Evolutionary conservation across 306 rosid genomes (phyloP), one percentile per base, ranked within the genome.

Genomic region (Neltuma alba): DNA sequence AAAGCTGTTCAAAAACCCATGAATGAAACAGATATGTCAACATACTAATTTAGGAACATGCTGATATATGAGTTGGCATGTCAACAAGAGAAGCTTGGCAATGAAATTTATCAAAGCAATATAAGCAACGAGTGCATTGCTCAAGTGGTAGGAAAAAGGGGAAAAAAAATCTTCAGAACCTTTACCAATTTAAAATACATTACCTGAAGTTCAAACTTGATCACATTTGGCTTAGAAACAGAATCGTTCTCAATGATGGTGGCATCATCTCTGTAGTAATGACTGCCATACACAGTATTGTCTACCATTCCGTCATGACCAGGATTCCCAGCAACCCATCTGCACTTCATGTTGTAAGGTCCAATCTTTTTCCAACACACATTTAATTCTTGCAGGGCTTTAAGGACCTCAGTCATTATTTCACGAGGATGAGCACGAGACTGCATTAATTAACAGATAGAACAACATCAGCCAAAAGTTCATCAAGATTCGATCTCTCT

Each of bases 141-240:
- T 23, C 54, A 23, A 40, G 71, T 4, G 48, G 71, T 20, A 41
- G 28, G 47, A n/a, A 66, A 66, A 37, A 30, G 71, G n/a, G n/a
- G n/a, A n/a, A 37, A 18, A 37, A 42, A 6, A 68, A 23, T 68
- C 21, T 41, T 5, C 8, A 12, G 21, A 68, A 5, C 54, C 11
- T 65, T 68, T 25, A 41, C n/a, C 63, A 25, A 44, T 36, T 76
- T 73, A 47, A 28, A 76, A 69, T 41, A 76, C 12, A 38, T 66
- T 85, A 92, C 99, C 97, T 94, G 99, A 72, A 94, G 91, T 91
- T 94, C 99, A 79, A 94, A 94, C 81, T 94, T 94, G 90, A 94
- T 91, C 76, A 92, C 91, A 77, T 89, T 92, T 81, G 87, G 55
- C 74, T 81, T 89, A 50, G 85, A 63, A 37, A 57, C 79, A 50